These are phyloP conservation scores for Malassezia equina DNA, from an alignment of 1,284 basidiomycete species.

Conservation along the genomic window DNA sequence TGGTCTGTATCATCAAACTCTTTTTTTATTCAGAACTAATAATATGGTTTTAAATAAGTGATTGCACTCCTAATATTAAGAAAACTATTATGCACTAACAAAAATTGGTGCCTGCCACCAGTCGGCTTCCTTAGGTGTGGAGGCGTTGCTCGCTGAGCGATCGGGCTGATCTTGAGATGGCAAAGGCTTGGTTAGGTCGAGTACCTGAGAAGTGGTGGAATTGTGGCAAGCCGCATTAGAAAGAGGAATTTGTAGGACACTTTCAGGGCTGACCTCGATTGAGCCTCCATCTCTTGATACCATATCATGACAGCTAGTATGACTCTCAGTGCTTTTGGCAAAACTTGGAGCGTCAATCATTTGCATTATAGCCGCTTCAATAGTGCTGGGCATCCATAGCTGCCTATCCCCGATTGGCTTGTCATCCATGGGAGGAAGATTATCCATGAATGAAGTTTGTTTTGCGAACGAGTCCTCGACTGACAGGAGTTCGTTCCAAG, in stretches of 20 bases:
- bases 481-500: conserved; percentile 6
- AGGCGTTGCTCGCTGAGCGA: not conserved
- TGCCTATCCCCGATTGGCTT: not conserved
- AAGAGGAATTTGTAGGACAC: not conserved
- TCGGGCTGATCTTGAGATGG: not conserved
- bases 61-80: too few relatives aligned
- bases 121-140: not conserved
- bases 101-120: not conserved
- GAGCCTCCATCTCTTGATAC: not conserved
- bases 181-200: not conserved
- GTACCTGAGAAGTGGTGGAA: not conserved
- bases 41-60: too few relatives aligned
- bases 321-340: not conserved
- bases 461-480: not conserved
- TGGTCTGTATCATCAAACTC: not conserved
- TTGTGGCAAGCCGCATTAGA: too few relatives aligned
- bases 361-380: not conserved
- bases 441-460: not conserved
- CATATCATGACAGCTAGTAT: not conserved
- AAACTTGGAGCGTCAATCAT: not conserved
- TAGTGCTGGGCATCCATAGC: not conserved
- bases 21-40: not conserved
- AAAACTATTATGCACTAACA: not conserved
- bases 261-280: not conserved
- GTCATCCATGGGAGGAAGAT: not conserved